phyloP scores from a whole-genome alignment of 75 land plant species.

The Selaginella tamariscina region DNA sequence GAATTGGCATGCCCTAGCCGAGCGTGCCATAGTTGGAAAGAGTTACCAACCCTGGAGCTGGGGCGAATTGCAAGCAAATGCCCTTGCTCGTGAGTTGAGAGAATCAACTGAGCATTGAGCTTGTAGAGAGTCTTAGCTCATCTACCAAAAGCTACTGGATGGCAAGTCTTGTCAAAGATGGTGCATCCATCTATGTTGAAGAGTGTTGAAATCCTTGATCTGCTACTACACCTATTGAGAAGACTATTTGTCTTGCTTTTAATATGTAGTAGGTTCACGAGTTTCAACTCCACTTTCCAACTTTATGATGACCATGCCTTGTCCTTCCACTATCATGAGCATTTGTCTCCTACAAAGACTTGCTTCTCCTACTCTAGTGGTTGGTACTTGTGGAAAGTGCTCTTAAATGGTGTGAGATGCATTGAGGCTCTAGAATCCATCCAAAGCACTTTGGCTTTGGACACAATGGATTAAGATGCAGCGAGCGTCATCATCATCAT shows the following conservation, averaged over 20 bases:
- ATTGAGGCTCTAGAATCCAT: background rate
- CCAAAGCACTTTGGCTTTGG: background rate
- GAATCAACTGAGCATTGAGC: constrained; percentile 1
- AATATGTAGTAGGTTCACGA: background rate
- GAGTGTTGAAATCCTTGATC: constrained; percentile 1
- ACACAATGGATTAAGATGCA: background rate
- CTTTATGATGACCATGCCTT: background rate
- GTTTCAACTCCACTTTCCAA: background rate
- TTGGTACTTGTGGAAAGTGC: background rate
- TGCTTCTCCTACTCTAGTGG: background rate
- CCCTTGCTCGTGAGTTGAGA: background rate
- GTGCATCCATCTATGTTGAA: background rate
- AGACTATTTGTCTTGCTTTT: background rate
- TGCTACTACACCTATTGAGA: background rate
- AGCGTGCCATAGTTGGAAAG: background rate
- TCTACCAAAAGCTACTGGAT: constrained; percentile 3
- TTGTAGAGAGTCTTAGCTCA: background rate
- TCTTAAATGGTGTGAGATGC: background rate
- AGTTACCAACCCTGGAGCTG: background rate
- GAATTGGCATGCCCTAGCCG: background rate
- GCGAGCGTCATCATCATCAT: constrained; percentile 1
- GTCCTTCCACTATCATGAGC: background rate
- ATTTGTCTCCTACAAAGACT: constrained; percentile 2
- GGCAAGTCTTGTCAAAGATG: background rate
- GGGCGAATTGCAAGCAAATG: background rate